Evolutionary conservation across 768 basidiomycete species (phyloP), one percentile per base, ranked within the genome.

Genomic region (Calvatia gigantea): DNA sequence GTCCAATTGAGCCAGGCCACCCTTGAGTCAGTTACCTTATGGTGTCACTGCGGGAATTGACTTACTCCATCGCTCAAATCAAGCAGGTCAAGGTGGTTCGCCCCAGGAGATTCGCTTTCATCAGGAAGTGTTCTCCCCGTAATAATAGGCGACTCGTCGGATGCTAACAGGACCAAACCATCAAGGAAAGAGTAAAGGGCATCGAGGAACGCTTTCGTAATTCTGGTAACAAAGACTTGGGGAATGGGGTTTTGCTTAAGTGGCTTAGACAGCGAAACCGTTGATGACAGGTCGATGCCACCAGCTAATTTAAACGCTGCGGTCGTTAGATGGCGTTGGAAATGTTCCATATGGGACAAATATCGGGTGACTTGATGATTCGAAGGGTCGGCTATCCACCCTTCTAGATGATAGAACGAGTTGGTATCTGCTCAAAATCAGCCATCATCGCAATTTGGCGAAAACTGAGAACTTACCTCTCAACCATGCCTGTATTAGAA

Each of bases 201-300:
- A 65, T 98, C 94, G 62, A 95, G 66, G 71, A 96, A 97, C 1
- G 92, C 83, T 64, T 85, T 88, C 8, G 84, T 86, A 58, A 96
- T 86, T 74, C 89, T 94, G 11, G 76, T 62, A 27, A 85, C 73
- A 58, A 90, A 91, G 2, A 84, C 80, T 28, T 76, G 71, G 3
- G 87, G 75, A 23, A 95, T 73, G 3, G 75, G 68, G 58, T 82
- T 78, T 64, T 90, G 87, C 61, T 83, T 84, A 35, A 74, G 71
- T 17, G 75, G 73, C 61, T 79, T 81, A 39, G 76, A 74, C 41
- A 78, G 67, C 3, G 79, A 79, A 15, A 76, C 75, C 31, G 70
- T 73, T 49, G 54, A 48, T 5, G 78, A 69, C 4, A 81, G 67
- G 50, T 90, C 89, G 6, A 84, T 77, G 3, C 91, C 91, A 28